phyloP scores from a whole-genome alignment of 371 early-diverging fungal genomes.

The Sporodiniella umbellata region DNA sequence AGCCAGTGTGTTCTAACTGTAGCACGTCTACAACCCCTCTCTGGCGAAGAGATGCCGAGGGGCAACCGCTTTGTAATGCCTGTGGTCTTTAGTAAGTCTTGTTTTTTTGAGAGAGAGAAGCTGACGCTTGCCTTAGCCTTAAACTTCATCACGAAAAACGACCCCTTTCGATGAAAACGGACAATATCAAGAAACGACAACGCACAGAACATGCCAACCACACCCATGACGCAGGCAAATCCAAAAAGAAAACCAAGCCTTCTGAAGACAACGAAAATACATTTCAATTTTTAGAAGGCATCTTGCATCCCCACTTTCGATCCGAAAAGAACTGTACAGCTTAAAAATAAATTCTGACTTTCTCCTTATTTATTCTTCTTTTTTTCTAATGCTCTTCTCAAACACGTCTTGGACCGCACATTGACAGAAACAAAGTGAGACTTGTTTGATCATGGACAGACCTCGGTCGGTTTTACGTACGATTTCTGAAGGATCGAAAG shows the following conservation, averaged over 20 bases:
- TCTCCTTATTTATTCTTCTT: background rate
- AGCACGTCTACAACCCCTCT: slow-evolving; percentile 85
- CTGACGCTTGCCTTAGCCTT: slow-evolving; percentile 21
- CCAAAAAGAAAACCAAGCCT: background rate
- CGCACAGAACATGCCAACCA: slow-evolving; percentile 49
- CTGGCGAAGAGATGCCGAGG: slow-evolving; percentile 88
- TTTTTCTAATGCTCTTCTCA: slow-evolving; percentile 3
- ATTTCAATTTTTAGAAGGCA: background rate
- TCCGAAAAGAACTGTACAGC: background rate
- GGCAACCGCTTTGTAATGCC: slow-evolving; percentile 87
- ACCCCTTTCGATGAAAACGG: slow-evolving; percentile 73
- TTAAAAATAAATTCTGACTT: background rate
- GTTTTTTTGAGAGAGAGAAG: background rate
- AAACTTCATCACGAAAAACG: slow-evolving; percentile 84
- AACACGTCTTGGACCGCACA: slow-evolving; percentile 31
- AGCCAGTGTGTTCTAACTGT: slow-evolving; percentile 82
- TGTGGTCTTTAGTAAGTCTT: slow-evolving; percentile 87
- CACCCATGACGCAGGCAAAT: background rate
- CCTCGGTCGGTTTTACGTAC: slow-evolving; percentile 54
- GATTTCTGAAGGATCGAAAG: slow-evolving; percentile 55
- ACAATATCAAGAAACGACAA: slow-evolving; percentile 78
- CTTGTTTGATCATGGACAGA: slow-evolving; percentile 21
- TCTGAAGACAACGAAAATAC: background rate
- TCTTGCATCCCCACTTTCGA: background rate
- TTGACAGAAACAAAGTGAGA: slow-evolving; percentile 24